Percentiles rank a stretch among this genome's conserved stretches.
phyloP scores from a whole-genome alignment of 2,329 filamentous ascomycete genomes.

The Mycogone perniciosa region DNA sequence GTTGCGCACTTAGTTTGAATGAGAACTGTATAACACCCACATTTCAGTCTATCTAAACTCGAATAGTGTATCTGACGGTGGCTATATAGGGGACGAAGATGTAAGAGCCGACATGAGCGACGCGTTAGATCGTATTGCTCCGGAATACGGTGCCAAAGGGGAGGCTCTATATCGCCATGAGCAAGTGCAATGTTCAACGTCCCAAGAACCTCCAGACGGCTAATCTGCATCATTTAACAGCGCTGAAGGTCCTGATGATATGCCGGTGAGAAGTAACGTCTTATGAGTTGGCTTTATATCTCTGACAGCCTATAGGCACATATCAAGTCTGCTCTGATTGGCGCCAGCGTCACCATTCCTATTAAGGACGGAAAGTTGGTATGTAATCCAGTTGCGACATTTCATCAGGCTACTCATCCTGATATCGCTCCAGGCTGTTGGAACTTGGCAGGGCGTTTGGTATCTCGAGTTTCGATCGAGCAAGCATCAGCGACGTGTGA shows the following conservation, averaged over 20 bases:
- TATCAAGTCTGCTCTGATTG: constrained; percentile 84
- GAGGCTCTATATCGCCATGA: constrained; percentile 72
- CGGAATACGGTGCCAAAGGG: constrained; percentile 65
- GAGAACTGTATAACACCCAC: constrained; percentile 64
- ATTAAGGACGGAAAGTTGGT: constrained; percentile 79
- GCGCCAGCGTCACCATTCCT: constrained; percentile 83
- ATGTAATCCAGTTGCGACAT: constrained; percentile 21
- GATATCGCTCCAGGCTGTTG: constrained; percentile 41
- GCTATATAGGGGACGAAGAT: constrained; percentile 54
- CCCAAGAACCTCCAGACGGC: background rate
- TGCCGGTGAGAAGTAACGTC: constrained; percentile 57
- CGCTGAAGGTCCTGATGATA: constrained; percentile 86
- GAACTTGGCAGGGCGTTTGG: constrained; percentile 86
- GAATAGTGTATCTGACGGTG: background rate
- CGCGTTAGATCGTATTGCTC: constrained; percentile 83
- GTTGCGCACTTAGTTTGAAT: constrained; percentile 82
- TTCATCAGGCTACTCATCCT: background rate
- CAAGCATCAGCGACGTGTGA: constrained; percentile 72
- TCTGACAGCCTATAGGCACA: constrained; percentile 55
- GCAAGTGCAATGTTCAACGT: constrained; percentile 19
- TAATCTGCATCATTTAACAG: constrained; percentile 27
- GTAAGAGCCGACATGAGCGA: constrained; percentile 93
- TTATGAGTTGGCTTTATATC: background rate
- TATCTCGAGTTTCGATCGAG: constrained; percentile 80
- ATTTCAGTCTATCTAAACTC: background rate